Percentiles rank a stretch among this genome's conserved stretches.
phyloP scores from a whole-genome alignment of 345 rosid species.

The Syzygium oleosum region DNA sequence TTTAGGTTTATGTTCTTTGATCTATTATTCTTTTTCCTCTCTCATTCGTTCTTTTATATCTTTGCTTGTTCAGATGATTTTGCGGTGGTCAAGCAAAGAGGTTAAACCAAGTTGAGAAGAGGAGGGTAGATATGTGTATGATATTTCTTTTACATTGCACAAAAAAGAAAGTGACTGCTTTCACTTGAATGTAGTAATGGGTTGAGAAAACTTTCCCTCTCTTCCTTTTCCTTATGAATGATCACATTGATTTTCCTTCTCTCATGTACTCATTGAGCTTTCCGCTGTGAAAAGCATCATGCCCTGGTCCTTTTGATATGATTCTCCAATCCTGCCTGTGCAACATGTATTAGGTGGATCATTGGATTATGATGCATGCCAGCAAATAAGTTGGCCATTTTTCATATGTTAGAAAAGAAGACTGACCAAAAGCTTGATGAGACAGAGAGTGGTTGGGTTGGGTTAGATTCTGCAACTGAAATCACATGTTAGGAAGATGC shows the following conservation, averaged over 20 bases:
- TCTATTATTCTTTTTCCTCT: neutral
- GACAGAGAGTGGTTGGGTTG: neutral
- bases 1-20: neutral
- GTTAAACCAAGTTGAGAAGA: neutral
- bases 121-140: neutral
- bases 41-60: neutral
- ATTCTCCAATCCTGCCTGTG: neutral
- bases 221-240: neutral
- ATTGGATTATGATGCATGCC: neutral
- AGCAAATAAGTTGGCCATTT: neutral
- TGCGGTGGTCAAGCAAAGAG: too few relatives aligned
- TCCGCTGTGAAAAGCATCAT: neutral
- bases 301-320: neutral
- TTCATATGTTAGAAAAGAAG: neutral
- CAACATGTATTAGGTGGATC: neutral
- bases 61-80: neutral
- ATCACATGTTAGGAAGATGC: neutral
- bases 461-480: neutral
- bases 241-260: too few relatives aligned
- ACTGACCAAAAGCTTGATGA: neutral
- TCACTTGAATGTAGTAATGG: neutral
- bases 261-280: neutral
- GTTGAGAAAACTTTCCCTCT: neutral
- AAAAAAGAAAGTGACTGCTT: neutral
- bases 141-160: neutral